Percentiles rank a stretch among this genome's conserved stretches.
Evolutionary conservation across 192 early-diverging fungal species (phyloP).

Genomic region (Entomortierella chlamydospora): DNA sequence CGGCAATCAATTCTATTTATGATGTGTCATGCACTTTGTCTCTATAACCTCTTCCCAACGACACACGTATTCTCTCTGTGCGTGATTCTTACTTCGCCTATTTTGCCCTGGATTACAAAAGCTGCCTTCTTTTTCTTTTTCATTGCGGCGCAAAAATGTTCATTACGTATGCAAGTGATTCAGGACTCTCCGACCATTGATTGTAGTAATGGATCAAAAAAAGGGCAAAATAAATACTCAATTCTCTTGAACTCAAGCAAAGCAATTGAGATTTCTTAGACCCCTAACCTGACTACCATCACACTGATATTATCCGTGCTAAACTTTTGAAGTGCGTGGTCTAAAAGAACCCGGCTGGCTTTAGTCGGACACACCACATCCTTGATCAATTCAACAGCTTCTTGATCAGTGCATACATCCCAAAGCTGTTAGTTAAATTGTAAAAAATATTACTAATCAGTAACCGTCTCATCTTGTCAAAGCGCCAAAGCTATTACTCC

Average conservation of each 20-base stretch:
- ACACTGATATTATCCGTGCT: slow-evolving; percentile 96
- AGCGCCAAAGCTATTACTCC: no score
- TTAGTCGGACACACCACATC: slow-evolving; percentile 79
- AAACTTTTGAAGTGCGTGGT: slow-evolving; percentile 90
- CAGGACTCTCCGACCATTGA: no score
- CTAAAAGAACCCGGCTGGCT: slow-evolving; percentile 82
- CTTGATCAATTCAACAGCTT: slow-evolving; percentile 88
- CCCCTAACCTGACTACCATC: slow-evolving; percentile 78
- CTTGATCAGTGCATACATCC: slow-evolving; percentile 94
- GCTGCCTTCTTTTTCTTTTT: no score
- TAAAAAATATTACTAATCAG: background rate
- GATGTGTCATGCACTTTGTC: background rate
- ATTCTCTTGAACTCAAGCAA: background rate
- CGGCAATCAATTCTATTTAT: background rate
- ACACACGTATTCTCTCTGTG: no score
- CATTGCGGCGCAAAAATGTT: no score
- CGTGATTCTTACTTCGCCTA: no score
- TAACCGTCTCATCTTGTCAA: no score
- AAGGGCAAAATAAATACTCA: no score
- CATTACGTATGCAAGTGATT: no score
- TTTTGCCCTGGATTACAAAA: no score
- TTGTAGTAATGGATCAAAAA: no score
- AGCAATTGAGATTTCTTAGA: background rate
- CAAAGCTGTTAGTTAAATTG: slow-evolving; percentile 73
- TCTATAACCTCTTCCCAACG: no score